A percentile compares a stretch with the other conserved stretches of the same genome.
Evolutionary conservation across 2,329 filamentous ascomycete species (phyloP).

Genomic region (Fusarium protoensiforme): DNA sequence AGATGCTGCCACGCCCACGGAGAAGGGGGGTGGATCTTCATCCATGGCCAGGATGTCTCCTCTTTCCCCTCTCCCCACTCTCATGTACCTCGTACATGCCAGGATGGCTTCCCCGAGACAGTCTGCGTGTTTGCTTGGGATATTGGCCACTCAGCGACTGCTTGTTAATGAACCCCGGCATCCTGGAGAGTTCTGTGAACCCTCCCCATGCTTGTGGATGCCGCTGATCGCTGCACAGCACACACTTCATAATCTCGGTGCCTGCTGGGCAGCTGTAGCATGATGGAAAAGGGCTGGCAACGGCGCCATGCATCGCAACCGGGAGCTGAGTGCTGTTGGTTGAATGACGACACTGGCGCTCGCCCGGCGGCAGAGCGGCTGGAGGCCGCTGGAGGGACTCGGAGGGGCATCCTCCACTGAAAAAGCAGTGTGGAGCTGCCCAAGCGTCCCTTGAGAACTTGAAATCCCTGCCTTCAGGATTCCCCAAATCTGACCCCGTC

Average conservation of each 20-base stretch:
- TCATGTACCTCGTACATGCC: slow-evolving; percentile 20
- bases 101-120: slow-evolving; percentile 31
- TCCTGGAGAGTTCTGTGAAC: slow-evolving; percentile 16
- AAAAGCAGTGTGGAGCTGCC: slow-evolving; percentile 35
- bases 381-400: slow-evolving; percentile 18
- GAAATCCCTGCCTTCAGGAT: background rate
- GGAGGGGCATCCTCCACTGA: slow-evolving; percentile 32
- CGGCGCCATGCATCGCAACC: background rate
- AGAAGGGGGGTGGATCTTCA: slow-evolving; percentile 12
- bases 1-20: slow-evolving; percentile 9
- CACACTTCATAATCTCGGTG: background rate
- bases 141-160: slow-evolving; percentile 1
- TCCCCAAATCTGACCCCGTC: slow-evolving; percentile 3
- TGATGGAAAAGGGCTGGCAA: background rate
- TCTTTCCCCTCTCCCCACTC: slow-evolving; percentile 14
- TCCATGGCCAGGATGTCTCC: slow-evolving; percentile 8
- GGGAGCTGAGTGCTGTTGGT: background rate
- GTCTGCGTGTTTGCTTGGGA: background rate
- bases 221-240: slow-evolving; percentile 6
- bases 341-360: background rate
- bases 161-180: slow-evolving; percentile 21
- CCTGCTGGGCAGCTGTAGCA: background rate
- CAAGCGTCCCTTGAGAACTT: slow-evolving; percentile 3
- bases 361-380: background rate
- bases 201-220: slow-evolving; percentile 13